phyloP scores from a whole-genome alignment of 116 monocot genomes.

The Cymodocea nodosa region DNA sequence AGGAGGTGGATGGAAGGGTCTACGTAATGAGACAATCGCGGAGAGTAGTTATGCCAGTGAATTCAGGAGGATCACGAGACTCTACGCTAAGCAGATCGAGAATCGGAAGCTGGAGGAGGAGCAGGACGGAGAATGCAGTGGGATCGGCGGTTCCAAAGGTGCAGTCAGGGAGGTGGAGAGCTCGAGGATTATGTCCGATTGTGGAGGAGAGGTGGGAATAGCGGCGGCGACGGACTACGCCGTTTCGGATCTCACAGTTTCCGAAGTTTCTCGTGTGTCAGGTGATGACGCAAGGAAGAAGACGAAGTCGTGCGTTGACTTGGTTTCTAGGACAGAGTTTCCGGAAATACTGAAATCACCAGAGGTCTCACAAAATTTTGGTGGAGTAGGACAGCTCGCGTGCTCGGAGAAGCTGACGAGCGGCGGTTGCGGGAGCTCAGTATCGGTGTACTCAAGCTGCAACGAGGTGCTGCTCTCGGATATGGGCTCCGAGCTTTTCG shows the following conservation, averaged over 20 bases:
- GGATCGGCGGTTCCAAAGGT: background rate
- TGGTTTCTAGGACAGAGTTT: slow-evolving; percentile 9
- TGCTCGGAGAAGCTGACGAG: slow-evolving; percentile 53
- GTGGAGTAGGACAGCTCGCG: slow-evolving; percentile 24
- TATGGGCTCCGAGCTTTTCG: slow-evolving; percentile 30
- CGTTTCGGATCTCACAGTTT: slow-evolving; percentile 15
- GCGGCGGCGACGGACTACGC: slow-evolving; percentile 7
- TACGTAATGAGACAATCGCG: background rate
- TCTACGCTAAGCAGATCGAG: slow-evolving; percentile 30
- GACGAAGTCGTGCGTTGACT: background rate
- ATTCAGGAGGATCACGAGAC: slow-evolving; percentile 39
- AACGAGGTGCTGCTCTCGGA: slow-evolving; percentile 39
- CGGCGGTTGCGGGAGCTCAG: slow-evolving; percentile 11
- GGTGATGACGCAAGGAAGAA: background rate
- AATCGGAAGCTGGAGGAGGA: slow-evolving; percentile 7
- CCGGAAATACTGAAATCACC: slow-evolving; percentile 8
- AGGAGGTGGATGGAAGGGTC: background rate
- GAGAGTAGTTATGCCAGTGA: slow-evolving; percentile 1
- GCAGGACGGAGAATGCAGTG: background rate
- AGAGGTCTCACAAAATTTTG: slow-evolving; percentile 11
- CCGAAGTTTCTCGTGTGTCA: slow-evolving; percentile 25
- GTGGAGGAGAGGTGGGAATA: background rate
- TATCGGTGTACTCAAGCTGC: slow-evolving; percentile 35
- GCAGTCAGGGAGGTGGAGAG: background rate
- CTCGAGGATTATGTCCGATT: background rate